phyloP scores from a whole-genome alignment of 768 basidiomycete genomes.

The Scleroderma bovista region DNA sequence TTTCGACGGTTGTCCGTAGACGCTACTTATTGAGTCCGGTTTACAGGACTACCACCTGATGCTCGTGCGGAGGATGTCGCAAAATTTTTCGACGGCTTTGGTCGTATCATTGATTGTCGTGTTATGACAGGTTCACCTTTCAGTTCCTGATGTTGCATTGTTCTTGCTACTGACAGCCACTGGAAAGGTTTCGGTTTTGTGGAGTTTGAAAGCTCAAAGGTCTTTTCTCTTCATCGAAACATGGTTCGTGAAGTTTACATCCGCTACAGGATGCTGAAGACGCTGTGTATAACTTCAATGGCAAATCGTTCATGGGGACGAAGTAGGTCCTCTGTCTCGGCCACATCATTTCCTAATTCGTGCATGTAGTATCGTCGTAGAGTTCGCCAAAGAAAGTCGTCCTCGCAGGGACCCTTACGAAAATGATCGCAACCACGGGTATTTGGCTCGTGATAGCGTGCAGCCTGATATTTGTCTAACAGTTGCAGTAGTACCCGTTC shows the following conservation, averaged over 20 bases:
- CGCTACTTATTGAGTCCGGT: constrained; percentile 1
- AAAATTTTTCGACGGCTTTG: constrained; percentile 88
- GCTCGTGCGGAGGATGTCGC: constrained; percentile 78
- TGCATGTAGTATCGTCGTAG: constrained; percentile 76
- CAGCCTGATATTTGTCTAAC: constrained; percentile 7
- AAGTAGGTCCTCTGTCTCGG: constrained; percentile 34
- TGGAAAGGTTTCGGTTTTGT: constrained; percentile 87
- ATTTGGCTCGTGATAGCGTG: constrained; percentile 17
- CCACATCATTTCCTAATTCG: not conserved
- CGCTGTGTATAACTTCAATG: constrained; percentile 80
- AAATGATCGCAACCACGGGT: constrained; percentile 52
- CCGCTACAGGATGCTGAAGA: constrained; percentile 84
- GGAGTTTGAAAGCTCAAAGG: constrained; percentile 87
- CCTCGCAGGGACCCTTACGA: constrained; percentile 77
- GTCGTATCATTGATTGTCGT: constrained; percentile 83
- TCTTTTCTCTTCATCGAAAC: constrained; percentile 13
- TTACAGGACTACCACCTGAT: constrained; percentile 73
- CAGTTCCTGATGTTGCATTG: not conserved
- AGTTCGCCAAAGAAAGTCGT: constrained; percentile 91
- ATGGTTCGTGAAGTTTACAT: constrained; percentile 7
- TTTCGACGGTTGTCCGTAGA: constrained; percentile 2
- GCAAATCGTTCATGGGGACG: constrained; percentile 84
- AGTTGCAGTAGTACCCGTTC: constrained; percentile 49
- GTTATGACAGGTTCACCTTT: constrained; percentile 81
- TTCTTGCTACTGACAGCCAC: not conserved